phyloP scores from a whole-genome alignment of 352 stramenopile species.

The Globisporangium alternatum region DNA sequence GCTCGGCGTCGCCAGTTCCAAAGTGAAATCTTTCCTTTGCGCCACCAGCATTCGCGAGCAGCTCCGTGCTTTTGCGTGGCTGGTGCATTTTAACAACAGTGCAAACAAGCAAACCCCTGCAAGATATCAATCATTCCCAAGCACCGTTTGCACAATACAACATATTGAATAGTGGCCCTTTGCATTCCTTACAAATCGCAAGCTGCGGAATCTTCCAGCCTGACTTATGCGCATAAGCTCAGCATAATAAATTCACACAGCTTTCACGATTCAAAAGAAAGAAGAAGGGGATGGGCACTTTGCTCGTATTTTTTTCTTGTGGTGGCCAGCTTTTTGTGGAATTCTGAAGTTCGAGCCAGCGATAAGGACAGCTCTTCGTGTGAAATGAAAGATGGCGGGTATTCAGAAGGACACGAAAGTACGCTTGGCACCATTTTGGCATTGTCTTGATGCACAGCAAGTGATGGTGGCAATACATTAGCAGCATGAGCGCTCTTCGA shows the following conservation, averaged over 20 bases:
- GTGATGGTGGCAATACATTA: too few species aligned
- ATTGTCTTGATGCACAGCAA: too few species aligned
- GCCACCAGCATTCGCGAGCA: neutral
- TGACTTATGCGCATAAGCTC: neutral
- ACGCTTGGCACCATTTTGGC: too few species aligned
- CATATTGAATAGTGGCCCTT: neutral
- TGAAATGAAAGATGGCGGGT: too few species aligned
- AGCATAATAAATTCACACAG: neutral
- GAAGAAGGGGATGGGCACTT: constrained; percentile 7
- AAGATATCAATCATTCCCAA: neutral
- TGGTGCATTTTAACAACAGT: neutral
- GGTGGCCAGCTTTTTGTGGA: neutral
- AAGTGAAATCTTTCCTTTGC: constrained; percentile 27
- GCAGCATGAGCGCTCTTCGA: too few species aligned
- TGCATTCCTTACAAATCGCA: neutral
- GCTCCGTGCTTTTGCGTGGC: neutral
- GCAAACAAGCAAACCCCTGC: neutral
- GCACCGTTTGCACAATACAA: neutral
- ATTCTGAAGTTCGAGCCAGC: too few species aligned
- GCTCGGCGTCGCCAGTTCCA: constrained; percentile 40
- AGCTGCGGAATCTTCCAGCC: constrained; percentile 3
- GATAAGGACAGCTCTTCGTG: too few species aligned
- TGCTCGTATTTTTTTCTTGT: constrained; percentile 15
- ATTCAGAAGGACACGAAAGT: too few species aligned
- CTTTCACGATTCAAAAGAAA: neutral